Base-by-base conservation (phyloP, 1,284 basidiomycete species). In the Sporisorium iseilematis-ciliati region DNA sequence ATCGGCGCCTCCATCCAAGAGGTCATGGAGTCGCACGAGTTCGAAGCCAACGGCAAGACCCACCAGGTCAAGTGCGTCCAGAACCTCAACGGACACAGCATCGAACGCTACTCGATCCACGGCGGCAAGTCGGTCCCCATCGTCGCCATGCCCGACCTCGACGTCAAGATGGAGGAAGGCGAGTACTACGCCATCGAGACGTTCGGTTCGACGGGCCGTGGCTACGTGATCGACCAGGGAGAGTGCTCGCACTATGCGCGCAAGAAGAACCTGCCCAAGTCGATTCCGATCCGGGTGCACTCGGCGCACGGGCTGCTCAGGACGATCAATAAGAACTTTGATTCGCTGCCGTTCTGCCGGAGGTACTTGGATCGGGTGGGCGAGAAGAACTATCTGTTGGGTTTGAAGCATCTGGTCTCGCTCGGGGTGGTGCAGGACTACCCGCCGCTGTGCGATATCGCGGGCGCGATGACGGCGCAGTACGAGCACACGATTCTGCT, bases 141-240 rank as follows among this genome's bases (percentile, higher is more conserved):
- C 61, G 93, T 98, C 46, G 78, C 79, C n/a, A 93, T 92, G 86
- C 83, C 71, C 89, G 91, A 59, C 93, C 96, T 85, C 89, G 91
- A 81, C 48, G 94, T 92, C 21, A 97, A 94, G 87, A 99, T 99
- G 97, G 97, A 99, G 85, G 97, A 99, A 86, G 96, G 95, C 40
- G 97, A 99, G 84, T 97, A 97, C 86, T 99, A 95, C 85, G 97
- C 97, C 16, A 97, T 99, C 73, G 97, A 99, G 87, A 99, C 97
- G 0, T 99, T 99, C 86, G 97, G 97, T 23, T 93, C 92, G 25
- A 99, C 96, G 0, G 97, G 97, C n/a, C 89, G 92, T 45, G 97
- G 96, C 4, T 89, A 91, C 49, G 94, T 98, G n/a, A 88, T 93
- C 14, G 96, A 99, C 41, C 52, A 64, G 53, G 97, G 95, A 23